Conservation (phyloP, 75 land plant species). For the Larix kaempferi region DNA sequence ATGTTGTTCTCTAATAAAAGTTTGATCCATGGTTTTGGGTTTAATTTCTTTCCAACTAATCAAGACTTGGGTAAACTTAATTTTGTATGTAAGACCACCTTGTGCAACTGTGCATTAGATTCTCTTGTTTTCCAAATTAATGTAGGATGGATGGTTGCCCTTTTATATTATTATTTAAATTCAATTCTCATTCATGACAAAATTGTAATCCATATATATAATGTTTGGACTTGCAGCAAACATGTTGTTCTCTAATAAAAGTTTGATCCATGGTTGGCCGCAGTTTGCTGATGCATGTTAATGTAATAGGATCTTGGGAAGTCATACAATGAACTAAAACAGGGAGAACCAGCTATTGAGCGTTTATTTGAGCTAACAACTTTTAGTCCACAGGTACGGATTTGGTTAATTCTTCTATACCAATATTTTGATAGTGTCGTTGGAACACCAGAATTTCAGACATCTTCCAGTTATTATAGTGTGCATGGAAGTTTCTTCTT, state of each 20-base stretch:
- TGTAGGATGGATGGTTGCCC: neutral
- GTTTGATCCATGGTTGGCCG: conserved; percentile 5
- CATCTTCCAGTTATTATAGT: too few relatives aligned
- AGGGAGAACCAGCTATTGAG: conserved; percentile 97
- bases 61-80: too few relatives aligned
- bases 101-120: neutral
- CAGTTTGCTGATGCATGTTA: neutral
- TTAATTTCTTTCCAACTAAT: too few relatives aligned
- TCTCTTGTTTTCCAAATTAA: neutral
- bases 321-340: conserved; percentile 94
- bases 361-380: conserved; percentile 77
- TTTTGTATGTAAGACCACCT: too few relatives aligned
- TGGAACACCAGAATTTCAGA: too few relatives aligned
- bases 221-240: neutral
- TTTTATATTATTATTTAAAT: neutral
- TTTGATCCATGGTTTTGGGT: conserved; percentile 1
- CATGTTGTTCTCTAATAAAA: neutral
- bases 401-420: neutral
- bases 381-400: conserved; percentile 37
- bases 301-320: conserved; percentile 74
- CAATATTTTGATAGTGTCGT: neutral
- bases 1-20: neutral
- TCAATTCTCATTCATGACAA: neutral
- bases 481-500: too few relatives aligned
- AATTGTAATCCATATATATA: neutral